Evolutionary conservation across 768 basidiomycete species (phyloP).

Genomic region (Suillus fuscotomentosus): DNA sequence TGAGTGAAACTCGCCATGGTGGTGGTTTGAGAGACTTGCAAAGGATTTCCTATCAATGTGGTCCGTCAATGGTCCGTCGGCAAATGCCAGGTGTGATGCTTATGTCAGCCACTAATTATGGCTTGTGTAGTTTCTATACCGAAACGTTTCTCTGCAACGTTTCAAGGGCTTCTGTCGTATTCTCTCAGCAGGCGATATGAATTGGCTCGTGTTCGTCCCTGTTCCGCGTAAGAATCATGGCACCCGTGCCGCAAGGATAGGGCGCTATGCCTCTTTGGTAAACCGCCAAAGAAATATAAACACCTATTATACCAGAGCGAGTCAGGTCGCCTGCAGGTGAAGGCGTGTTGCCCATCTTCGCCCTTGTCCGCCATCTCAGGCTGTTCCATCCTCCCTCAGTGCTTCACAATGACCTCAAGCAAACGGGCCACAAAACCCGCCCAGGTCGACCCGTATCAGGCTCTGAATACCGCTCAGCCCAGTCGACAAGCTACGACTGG

Average conservation of each 20-base stretch:
- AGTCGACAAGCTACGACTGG: slow-evolving; percentile 47
- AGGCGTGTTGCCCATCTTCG: slow-evolving; percentile 37
- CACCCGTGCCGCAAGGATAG: slow-evolving; percentile 2
- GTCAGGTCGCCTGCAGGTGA: slow-evolving; percentile 32
- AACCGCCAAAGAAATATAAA: slow-evolving; percentile 28
- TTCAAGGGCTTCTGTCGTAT: slow-evolving; percentile 1
- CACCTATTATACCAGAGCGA: slow-evolving; percentile 28
- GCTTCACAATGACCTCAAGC: slow-evolving; percentile 36
- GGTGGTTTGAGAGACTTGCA: slow-evolving; percentile 6
- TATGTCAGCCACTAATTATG: not conserved
- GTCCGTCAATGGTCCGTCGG: not conserved
- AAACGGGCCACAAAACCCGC: slow-evolving; percentile 29
- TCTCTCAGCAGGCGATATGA: slow-evolving; percentile 4
- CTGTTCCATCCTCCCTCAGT: slow-evolving; percentile 31
- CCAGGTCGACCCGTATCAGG: slow-evolving; percentile 51
- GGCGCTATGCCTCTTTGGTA: slow-evolving; percentile 18
- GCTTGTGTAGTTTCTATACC: not conserved
- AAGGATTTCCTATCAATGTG: too few relatives aligned
- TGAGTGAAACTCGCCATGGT: slow-evolving; percentile 23
- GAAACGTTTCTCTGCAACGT: not conserved
- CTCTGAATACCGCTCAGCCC: slow-evolving; percentile 53
- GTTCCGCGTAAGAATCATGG: not conserved
- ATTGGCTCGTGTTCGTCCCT: slow-evolving; percentile 1
- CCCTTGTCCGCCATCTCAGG: slow-evolving; percentile 33
- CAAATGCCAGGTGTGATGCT: slow-evolving; percentile 1